These are phyloP conservation scores for Thalassiosira oceanica DNA, from an alignment of 352 stramenopile species.

Conservation along the genomic window DNA sequence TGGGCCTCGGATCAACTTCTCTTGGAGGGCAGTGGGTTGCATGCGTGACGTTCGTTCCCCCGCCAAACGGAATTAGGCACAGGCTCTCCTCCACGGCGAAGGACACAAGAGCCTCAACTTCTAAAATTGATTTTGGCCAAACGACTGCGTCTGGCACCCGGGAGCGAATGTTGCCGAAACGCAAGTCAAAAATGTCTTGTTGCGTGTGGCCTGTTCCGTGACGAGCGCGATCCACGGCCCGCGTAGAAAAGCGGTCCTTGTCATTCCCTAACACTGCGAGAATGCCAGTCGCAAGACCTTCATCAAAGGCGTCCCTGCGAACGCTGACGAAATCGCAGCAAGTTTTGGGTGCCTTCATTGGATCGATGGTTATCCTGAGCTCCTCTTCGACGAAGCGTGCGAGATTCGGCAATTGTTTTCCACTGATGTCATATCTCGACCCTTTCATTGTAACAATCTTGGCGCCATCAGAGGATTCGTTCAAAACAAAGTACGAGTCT, in stretches of 20 bases:
- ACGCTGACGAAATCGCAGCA: conserved; percentile 21
- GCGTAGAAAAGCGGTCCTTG: conserved; percentile 39
- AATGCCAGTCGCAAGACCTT: conserved; percentile 29
- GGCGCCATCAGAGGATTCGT: conserved; percentile 48
- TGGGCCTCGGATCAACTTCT: conserved; percentile 83
- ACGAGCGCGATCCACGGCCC: conserved; percentile 57
- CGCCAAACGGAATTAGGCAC: conserved; percentile 92
- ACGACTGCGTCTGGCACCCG: conserved; percentile 89
- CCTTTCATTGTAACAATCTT: conserved; percentile 79
- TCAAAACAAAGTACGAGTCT: conserved; percentile 79
- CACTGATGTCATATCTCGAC: conserved; percentile 74
- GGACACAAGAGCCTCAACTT: conserved; percentile 85
- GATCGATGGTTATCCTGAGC: conserved; percentile 67
- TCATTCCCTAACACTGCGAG: conserved; percentile 26
- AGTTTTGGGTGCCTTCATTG: conserved; percentile 20
- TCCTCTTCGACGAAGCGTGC: conserved; percentile 80
- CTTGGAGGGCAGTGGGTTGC: conserved; percentile 71
- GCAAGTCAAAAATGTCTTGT: conserved; percentile 81
- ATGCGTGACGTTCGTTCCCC: conserved; percentile 88
- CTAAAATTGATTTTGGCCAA: conserved; percentile 83
- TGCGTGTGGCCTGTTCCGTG: conserved; percentile 82
- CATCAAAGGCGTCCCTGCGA: too few species aligned
- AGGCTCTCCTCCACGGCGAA: conserved; percentile 79
- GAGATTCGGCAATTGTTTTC: conserved; percentile 63
- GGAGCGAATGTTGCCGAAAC: conserved; percentile 51